phyloP scores from a whole-genome alignment of 108 stramenopile species.

The Schizochytrium sp. region DNA sequence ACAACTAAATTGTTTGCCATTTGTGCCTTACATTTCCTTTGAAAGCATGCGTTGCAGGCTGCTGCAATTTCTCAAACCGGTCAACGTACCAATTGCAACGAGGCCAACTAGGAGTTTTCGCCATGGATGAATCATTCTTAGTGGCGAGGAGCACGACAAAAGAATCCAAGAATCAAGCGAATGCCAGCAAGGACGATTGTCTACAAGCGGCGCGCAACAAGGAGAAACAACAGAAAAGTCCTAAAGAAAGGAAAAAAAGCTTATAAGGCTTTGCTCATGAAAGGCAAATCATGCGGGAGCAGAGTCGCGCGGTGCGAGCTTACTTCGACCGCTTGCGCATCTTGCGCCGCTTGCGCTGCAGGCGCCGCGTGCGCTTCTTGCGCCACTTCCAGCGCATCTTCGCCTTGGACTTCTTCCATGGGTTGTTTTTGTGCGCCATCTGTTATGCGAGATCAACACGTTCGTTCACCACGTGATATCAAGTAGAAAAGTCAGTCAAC shows the following conservation, averaged over 20 bases:
- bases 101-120: too few relatives aligned
- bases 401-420: slow-evolving; percentile 20
- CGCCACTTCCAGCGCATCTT: slow-evolving; percentile 34
- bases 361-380: slow-evolving; percentile 30
- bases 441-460: neutral
- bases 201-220: too few relatives aligned
- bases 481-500: neutral
- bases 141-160: too few relatives aligned
- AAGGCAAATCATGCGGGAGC: neutral
- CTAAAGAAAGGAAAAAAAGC: too few relatives aligned
- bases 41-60: too few relatives aligned
- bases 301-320: slow-evolving; percentile 6
- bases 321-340: slow-evolving; percentile 29
- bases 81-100: too few relatives aligned
- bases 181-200: too few relatives aligned
- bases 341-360: slow-evolving; percentile 31
- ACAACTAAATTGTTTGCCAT: neutral
- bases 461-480: neutral
- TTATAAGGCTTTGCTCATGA: neutral
- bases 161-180: too few relatives aligned
- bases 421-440: slow-evolving; percentile 24
- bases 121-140: too few relatives aligned
- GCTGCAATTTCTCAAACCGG: too few relatives aligned
- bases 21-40: too few relatives aligned
- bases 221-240: too few relatives aligned